Evolutionary conservation across 2,329 filamentous ascomycete species (phyloP).

Genomic region (Hirsutella thompsonii): DNA sequence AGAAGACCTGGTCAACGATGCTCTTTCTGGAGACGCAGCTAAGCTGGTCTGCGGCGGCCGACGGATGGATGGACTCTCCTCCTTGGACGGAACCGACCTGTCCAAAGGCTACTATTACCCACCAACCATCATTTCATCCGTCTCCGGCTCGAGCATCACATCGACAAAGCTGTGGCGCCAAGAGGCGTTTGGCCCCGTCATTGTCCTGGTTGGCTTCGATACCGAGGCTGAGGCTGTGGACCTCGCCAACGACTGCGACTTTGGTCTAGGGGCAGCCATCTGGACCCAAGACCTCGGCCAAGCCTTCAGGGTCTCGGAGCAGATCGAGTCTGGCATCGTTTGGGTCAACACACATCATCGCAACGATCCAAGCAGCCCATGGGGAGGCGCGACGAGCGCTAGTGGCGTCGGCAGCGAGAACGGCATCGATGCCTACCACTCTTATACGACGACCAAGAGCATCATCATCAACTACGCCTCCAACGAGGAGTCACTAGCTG

Average conservation of each 20-base stretch:
- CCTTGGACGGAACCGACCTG: slow-evolving; percentile 37
- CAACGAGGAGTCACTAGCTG: slow-evolving; percentile 32
- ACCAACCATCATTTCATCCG: slow-evolving; percentile 55
- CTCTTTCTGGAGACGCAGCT: slow-evolving; percentile 36
- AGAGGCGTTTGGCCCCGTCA: slow-evolving; percentile 75
- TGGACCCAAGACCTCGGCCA: slow-evolving; percentile 64
- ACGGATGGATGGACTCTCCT: slow-evolving; percentile 32
- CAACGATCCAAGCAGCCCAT: slow-evolving; percentile 59
- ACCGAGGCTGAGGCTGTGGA: slow-evolving; percentile 57
- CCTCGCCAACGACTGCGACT: slow-evolving; percentile 61
- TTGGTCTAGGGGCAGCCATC: slow-evolving; percentile 64
- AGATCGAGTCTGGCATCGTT: slow-evolving; percentile 51
- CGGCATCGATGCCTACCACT: slow-evolving; percentile 48
- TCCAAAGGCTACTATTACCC: slow-evolving; percentile 60
- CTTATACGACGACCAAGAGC: slow-evolving; percentile 49
- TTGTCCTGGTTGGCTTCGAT: slow-evolving; percentile 63
- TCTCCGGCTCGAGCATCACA: slow-evolving; percentile 43
- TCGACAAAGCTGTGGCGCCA: slow-evolving; percentile 63
- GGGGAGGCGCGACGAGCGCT: slow-evolving; percentile 50
- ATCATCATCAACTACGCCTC: slow-evolving; percentile 57
- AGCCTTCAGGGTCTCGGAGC: slow-evolving; percentile 64
- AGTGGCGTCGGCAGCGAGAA: slow-evolving; percentile 64
- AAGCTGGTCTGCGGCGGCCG: slow-evolving; percentile 29
- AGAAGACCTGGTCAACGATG: slow-evolving; percentile 51
- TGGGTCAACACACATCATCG: slow-evolving; percentile 53